A percentile compares a stretch with the other conserved stretches of the same genome.
Evolutionary conservation across 2,329 filamentous ascomycete species (phyloP).

Genomic region (Penicillium oxalicum): DNA sequence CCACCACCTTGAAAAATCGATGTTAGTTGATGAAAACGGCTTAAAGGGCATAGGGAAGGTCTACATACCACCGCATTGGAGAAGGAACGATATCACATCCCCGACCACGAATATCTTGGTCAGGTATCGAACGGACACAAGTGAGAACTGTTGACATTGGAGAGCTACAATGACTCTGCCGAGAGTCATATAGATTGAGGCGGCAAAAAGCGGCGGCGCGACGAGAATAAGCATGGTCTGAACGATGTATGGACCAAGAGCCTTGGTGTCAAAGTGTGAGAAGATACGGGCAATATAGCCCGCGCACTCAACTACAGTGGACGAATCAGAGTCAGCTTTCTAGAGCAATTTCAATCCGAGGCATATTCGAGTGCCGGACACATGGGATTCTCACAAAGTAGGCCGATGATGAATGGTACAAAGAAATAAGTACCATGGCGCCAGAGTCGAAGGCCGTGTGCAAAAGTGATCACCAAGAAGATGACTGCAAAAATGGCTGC

Average conservation of each 20-base stretch:
- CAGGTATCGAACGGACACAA: slow-evolving; percentile 20
- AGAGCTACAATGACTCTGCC: slow-evolving; percentile 22
- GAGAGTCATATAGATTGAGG: slow-evolving; percentile 28
- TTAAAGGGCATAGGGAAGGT: background rate
- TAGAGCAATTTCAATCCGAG: background rate
- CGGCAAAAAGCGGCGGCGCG: slow-evolving; percentile 27
- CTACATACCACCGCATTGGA: slow-evolving; percentile 23
- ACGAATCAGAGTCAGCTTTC: slow-evolving; percentile 13
- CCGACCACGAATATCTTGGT: slow-evolving; percentile 29
- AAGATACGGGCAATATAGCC: slow-evolving; percentile 25
- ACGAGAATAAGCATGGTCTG: slow-evolving; percentile 28
- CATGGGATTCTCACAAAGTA: slow-evolving; percentile 27
- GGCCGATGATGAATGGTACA: slow-evolving; percentile 31
- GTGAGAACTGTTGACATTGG: slow-evolving; percentile 15
- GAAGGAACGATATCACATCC: slow-evolving; percentile 25
- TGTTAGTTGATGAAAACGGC: background rate
- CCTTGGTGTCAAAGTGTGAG: slow-evolving; percentile 21
- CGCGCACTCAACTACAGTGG: slow-evolving; percentile 16
- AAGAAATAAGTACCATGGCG: slow-evolving; percentile 33
- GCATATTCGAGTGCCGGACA: background rate
- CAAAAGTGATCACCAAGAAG: slow-evolving; percentile 21
- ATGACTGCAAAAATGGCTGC: slow-evolving; percentile 18
- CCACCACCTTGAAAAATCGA: slow-evolving; percentile 21
- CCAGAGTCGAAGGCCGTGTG: slow-evolving; percentile 13
- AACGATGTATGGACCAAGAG: slow-evolving; percentile 23